A percentile compares a stretch with the other conserved stretches of the same genome.
Conservation (phyloP, 257 asterid species). For the Nicotiana noctiflora region DNA sequence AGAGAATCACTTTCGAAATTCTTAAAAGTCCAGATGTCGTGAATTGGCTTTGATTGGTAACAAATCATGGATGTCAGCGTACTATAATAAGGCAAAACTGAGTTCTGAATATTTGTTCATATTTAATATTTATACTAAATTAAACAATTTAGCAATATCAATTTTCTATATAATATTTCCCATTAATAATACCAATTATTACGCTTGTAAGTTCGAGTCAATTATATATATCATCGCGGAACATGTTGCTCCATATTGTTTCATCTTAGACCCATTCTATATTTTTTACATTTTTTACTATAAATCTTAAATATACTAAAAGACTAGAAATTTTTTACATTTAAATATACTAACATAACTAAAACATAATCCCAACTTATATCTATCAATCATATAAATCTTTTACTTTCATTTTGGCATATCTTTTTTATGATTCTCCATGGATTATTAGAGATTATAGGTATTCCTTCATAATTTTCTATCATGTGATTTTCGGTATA, state of each 20-base stretch:
- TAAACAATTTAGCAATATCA: no score
- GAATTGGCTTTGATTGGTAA: neutral
- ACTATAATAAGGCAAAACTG: no score
- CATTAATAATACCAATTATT: neutral
- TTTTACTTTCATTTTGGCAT: neutral
- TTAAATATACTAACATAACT: no score
- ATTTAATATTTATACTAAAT: no score
- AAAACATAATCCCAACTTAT: neutral
- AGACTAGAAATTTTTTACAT: no score
- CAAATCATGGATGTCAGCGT: neutral
- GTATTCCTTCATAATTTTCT: neutral
- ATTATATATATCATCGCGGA: no score
- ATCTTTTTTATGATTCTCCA: no score
- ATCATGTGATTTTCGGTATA: neutral
- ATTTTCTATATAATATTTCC: no score
- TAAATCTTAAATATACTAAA: no score
- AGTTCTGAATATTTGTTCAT: no score
- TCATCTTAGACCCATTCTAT: neutral
- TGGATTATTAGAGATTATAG: neutral
- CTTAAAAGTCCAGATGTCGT: neutral
- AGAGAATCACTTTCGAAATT: neutral
- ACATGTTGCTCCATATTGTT: neutral
- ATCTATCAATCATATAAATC: no score
- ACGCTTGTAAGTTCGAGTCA: neutral
- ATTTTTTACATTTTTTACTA: no score